Base-by-base conservation (phyloP, 2,329 filamentous ascomycete genomes). In the Aspergillus novoparasiticus region DNA sequence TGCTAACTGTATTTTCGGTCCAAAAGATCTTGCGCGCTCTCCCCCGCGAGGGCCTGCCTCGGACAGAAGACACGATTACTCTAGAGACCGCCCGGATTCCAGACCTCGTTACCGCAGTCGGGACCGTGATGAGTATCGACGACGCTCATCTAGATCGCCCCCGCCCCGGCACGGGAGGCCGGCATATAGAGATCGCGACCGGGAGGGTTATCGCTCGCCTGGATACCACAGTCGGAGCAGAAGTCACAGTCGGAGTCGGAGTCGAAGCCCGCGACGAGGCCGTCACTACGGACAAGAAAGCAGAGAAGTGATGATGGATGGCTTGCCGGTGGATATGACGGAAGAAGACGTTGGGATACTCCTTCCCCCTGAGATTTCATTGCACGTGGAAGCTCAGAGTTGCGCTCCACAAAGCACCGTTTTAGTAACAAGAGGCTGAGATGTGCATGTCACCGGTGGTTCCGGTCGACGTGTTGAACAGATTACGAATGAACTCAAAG, bases 401-500 rank as follows among this genome's bases (percentile, higher is more conserved):
- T 66, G 65, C 65, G 62, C 67, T 68, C 39, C 60, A 63, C 58
- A 56, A 57, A 61, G 59, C 58, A 63, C 64, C 68, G 48, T 66
- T 67, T 73, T 72, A 59, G 68, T 72, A 69, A 69, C 72, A 74
- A 65, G 65, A 75, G 64, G 73, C 80, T 82, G 75, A 82, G 77
- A 75, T 70, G 66, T 79, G 66, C 67, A 71, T 74, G 66, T 78
- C 73, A 62, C 73, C 73, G 74, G 72, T 57, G 54, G 28, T 68
- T 69, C 73, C 71, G 73, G 73, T 73, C 68, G 69, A 72, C 70
- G 65, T 70, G 70, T 73, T 71, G 67, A 79, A 82, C 78, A 87
- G 85, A 85, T 87, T 73, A 80, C 81, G 69, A 79, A 79, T 76
- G 85, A 87, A 79, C 78, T 87, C 69, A 78, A 78, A 68, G 80